Evolutionary conservation across 208 protist genomes (phyloP), one percentile per base, ranked within the genome.

Genomic region (Trypanosoma platydactyli): DNA sequence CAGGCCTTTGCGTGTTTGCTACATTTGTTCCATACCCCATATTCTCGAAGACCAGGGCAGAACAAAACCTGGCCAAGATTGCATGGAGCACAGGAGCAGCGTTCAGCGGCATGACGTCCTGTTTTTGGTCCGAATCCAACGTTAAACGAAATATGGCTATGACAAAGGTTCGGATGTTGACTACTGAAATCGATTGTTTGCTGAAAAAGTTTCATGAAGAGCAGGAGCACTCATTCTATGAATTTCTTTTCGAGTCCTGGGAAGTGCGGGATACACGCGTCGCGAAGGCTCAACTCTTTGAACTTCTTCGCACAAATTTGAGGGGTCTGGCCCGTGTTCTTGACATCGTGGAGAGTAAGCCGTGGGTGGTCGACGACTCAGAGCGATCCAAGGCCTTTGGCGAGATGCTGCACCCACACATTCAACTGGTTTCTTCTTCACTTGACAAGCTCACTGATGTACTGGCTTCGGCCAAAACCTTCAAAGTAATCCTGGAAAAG

Each of bases 121-220:
- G 80, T 62, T 95, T 95, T 71, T 95, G 90, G 88, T 89, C 81
- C 46, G 70, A 78, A 22, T 84, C 84, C 29, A 95, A 92, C 72
- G 80, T 92, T 65, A 76, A 88, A 73, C 80, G 90, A 20, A 93
- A 89, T 75, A 89, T 94, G 79, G 77, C 84, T 22, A 91, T 91
- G 81, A 88, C 86, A 50, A 92, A 91, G 64, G 84, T 92, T 57
- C 74, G 76, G 16, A 71, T 80, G 61, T 83, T 92, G 77, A 88
- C 75, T 15, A 61, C 73, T 48, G 82, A 81, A 12, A 80, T 95
- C 25, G 86, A 95, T 68, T 46, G 76, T 24, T 53, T 83, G 49
- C 60, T 92, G n/a, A 59, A 77, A 24, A 58, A 58, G 27, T 91
- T 91, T 56, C 72, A 91, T 74, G 56, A 74, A 58, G 62, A 66